Base-by-base conservation (phyloP, 176 grass and related monocot species). In the Cenchrus americanus region DNA sequence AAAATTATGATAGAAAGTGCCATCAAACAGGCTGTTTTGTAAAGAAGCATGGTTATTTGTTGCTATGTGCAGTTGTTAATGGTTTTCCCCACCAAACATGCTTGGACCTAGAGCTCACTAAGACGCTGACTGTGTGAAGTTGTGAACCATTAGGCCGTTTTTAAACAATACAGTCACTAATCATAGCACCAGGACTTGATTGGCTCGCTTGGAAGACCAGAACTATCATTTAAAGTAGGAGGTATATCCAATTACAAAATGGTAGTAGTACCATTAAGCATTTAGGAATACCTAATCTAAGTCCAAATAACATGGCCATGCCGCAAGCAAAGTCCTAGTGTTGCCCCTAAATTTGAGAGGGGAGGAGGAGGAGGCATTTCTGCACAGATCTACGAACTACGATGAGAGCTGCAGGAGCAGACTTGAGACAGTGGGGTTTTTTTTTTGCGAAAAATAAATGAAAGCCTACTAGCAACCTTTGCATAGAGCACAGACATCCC, bases 331-430 rank as follows among this genome's bases (percentile, higher is more conserved):
- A 49, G 55, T 55, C 72, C 15, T 40, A 7, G 0, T 34, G 6
- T 14, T 65, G 5, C 63, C 14, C 17, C 12, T 4, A 17, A 37
- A 18, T 66, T 40, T 37, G 9, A 1, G 37, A 17, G 66, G 14
- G 17, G 63, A 66, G 18, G 2, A 34, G 5, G 26, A 10, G 57
- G 57, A 8, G 9, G 57, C 57, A 60, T 23, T 60, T 60, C 4
- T 11, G 57, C 54, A 50, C 68, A 82, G 81, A 83, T 83, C 81
- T 75, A 60, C 57, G 81, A 83, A 74, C 81, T 75, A 60, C 57
- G n/a, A 62, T 23, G 8, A 46, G 41, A n/a, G 51, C 8, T 40
- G 6, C 10, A 47, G 46, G 7, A 50, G 24, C 15, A 14, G 14
- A 18, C 12, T 30, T 51, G 5, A 5, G 71, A 66, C 4, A 30